phyloP scores from a whole-genome alignment of 805 yeast genomes.

The Kluyveromyces lactis region DNA sequence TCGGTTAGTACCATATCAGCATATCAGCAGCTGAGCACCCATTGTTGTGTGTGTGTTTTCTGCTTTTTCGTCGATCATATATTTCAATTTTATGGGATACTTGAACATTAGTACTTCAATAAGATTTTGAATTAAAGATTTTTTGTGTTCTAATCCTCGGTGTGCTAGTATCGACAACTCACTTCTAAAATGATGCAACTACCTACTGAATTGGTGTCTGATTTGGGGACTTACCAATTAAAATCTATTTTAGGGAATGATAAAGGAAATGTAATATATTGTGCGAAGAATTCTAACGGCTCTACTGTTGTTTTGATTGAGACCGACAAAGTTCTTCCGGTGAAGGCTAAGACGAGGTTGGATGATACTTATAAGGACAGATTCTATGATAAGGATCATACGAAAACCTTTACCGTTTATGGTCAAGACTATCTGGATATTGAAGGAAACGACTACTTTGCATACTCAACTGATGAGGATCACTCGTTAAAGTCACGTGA shows the following conservation, averaged over 20 bases:
- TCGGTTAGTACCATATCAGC: no score
- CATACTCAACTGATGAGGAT: constrained; percentile 1
- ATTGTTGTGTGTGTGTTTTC: no score
- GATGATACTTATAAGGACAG: neutral
- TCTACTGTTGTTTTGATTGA: neutral
- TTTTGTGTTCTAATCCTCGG: no score
- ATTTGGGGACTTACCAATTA: neutral
- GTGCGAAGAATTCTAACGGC: neutral
- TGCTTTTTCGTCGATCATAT: no score
- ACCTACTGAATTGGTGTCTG: neutral
- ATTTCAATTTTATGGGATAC: no score
- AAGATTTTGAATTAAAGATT: no score
- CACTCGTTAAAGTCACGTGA: neutral
- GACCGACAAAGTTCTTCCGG: neutral
- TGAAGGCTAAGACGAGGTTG: neutral
- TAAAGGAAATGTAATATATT: neutral
- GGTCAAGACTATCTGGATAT: constrained; percentile 1
- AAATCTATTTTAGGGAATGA: neutral
- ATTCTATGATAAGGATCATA: neutral
- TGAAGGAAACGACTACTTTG: constrained; percentile 2
- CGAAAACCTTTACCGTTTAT: constrained; percentile 1
- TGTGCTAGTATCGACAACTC: no score
- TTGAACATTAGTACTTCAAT: no score
- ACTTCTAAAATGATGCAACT: no score
- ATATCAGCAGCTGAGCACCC: no score